phyloP scores from a whole-genome alignment of 177 flowering plant species.

The Tripterygium wilfordii region DNA sequence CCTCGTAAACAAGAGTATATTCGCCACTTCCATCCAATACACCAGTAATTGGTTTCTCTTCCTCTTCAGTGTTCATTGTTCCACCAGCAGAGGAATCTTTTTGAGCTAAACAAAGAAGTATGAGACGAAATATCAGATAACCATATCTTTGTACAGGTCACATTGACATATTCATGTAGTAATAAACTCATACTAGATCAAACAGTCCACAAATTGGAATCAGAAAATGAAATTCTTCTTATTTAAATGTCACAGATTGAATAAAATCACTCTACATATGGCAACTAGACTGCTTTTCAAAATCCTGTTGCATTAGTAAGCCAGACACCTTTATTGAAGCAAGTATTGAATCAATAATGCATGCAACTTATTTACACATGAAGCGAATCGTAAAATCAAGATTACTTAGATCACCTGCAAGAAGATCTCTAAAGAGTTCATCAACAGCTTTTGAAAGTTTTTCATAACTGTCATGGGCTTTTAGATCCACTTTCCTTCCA shows the following conservation, averaged over 20 bases:
- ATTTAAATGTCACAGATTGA: no score
- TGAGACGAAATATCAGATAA: conserved; percentile 5
- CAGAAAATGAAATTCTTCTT: no score
- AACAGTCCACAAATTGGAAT: no score
- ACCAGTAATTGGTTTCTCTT: conserved; percentile 52
- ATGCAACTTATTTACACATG: no score
- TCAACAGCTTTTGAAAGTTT: conserved; percentile 62
- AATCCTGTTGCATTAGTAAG: no score
- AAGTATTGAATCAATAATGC: no score
- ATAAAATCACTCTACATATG: no score
- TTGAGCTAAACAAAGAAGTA: conserved; percentile 51
- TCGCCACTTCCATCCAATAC: conserved; percentile 84
- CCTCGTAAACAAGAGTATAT: conserved; percentile 93
- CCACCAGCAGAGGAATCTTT: conserved; percentile 47
- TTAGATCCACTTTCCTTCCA: conserved; percentile 75
- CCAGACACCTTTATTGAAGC: no score
- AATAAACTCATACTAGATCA: no score
- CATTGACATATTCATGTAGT: background rate
- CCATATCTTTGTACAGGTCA: background rate
- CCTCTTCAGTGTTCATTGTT: conserved; percentile 38
- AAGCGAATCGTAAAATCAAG: background rate
- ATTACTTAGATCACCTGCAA: conserved; percentile 51
- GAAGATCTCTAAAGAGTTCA: conserved; percentile 75
- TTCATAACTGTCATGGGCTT: conserved; percentile 57
- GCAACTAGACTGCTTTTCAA: background rate